Conservation (phyloP, 805 yeast species). For the Cephaloascus albidus region DNA sequence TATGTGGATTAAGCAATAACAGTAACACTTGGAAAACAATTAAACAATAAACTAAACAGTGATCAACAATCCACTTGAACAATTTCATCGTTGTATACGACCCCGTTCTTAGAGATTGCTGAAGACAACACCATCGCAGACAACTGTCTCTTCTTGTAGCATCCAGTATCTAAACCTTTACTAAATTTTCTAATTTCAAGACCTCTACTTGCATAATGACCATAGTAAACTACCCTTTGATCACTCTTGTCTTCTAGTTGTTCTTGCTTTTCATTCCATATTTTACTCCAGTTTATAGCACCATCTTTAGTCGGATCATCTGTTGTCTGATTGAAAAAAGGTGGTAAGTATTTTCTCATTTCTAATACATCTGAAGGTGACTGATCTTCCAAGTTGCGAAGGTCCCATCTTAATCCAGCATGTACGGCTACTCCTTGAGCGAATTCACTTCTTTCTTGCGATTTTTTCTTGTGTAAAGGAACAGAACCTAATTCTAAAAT, state of each 20-base stretch:
- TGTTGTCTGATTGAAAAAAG: constrained; percentile 50
- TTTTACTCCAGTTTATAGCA: constrained; percentile 46
- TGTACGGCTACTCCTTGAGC: constrained; percentile 57
- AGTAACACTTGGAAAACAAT: too few relatives aligned
- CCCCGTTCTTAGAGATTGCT: constrained; percentile 9
- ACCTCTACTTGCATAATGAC: constrained; percentile 83
- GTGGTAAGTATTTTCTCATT: constrained; percentile 61
- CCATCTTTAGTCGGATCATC: constrained; percentile 28
- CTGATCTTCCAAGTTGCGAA: constrained; percentile 42
- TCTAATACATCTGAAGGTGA: constrained; percentile 55
- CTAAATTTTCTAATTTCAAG: constrained; percentile 55
- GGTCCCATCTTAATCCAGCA: constrained; percentile 72
- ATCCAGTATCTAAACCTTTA: constrained; percentile 76
- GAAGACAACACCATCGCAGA: constrained; percentile 50
- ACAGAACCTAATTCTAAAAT: constrained; percentile 55
- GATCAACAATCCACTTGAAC: constrained; percentile 19
- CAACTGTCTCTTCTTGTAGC: constrained; percentile 66
- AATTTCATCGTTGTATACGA: constrained; percentile 13
- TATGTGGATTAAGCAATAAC: too few relatives aligned
- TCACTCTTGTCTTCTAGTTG: constrained; percentile 12
- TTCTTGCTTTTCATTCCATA: constrained; percentile 40
- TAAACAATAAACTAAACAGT: too few relatives aligned
- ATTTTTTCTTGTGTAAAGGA: constrained; percentile 26
- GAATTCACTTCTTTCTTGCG: constrained; percentile 15
- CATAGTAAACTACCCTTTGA: constrained; percentile 54